Evolutionary conservation across 2,329 filamentous ascomycete genomes (phyloP).

Genomic region (Fusarium zealandicum): DNA sequence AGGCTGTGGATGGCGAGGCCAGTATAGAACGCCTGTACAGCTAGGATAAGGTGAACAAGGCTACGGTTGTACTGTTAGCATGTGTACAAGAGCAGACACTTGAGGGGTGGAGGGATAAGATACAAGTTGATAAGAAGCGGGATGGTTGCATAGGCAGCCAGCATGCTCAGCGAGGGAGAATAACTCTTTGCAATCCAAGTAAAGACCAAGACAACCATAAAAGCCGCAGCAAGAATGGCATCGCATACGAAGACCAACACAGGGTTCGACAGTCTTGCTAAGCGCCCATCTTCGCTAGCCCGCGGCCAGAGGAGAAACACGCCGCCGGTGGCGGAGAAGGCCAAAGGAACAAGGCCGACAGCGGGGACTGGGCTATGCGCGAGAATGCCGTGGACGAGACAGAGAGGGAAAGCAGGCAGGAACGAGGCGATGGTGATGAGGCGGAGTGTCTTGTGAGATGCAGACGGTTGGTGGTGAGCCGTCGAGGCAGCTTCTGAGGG

Average conservation of each 20-base stretch:
- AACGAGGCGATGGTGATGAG: slow-evolving; percentile 47
- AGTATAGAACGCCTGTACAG: slow-evolving; percentile 49
- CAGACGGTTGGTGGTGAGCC: slow-evolving; percentile 15
- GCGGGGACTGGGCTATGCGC: slow-evolving; percentile 47
- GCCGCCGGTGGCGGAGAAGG: slow-evolving; percentile 45
- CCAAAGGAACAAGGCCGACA: slow-evolving; percentile 50
- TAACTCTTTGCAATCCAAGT: slow-evolving; percentile 47
- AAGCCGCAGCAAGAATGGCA: slow-evolving; percentile 45
- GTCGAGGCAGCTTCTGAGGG: slow-evolving; percentile 21
- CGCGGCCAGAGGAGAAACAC: slow-evolving; percentile 36
- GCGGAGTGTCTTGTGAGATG: slow-evolving; percentile 43
- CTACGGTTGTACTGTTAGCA: slow-evolving; percentile 35
- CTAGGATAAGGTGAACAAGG: slow-evolving; percentile 49
- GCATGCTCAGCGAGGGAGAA: slow-evolving; percentile 47
- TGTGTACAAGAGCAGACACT: too few species aligned
- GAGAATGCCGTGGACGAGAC: slow-evolving; percentile 49
- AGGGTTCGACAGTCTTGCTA: slow-evolving; percentile 34
- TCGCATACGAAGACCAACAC: slow-evolving; percentile 50
- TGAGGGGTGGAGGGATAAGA: slow-evolving; percentile 12
- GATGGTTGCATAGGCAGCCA: slow-evolving; percentile 53
- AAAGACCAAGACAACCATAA: slow-evolving; percentile 51
- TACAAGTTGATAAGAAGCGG: slow-evolving; percentile 53
- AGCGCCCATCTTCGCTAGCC: slow-evolving; percentile 1
- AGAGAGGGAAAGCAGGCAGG: slow-evolving; percentile 50
- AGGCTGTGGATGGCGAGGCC: slow-evolving; percentile 50